A percentile compares a stretch with the other conserved stretches of the same genome.
These are phyloP conservation scores for Tolypocladium inflatum DNA, from an alignment of 2,329 filamentous ascomycete genomes.

Conservation along the genomic window DNA sequence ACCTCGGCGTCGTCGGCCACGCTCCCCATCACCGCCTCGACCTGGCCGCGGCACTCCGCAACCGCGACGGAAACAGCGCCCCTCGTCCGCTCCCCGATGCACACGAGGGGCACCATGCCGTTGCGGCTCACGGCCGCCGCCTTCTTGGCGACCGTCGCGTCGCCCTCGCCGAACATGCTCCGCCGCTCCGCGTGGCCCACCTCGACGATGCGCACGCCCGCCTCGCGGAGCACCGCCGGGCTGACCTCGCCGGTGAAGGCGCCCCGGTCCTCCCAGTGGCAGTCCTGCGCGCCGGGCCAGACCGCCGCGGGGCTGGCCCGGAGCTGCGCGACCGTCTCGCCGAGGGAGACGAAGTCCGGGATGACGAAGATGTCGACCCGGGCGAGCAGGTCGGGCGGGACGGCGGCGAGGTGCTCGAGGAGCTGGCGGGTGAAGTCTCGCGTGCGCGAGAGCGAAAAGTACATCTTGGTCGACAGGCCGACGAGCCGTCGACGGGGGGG, in stretches of 20 bases:
- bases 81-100: conserved; percentile 61
- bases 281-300: conserved; percentile 68
- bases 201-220: conserved; percentile 65
- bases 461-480: conserved; percentile 71
- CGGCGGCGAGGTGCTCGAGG: conserved; percentile 32
- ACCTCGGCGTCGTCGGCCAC: conserved; percentile 57
- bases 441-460: conserved; percentile 61
- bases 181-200: conserved; percentile 75
- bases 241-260: conserved; percentile 74
- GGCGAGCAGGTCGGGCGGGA: conserved; percentile 29
- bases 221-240: conserved; percentile 53
- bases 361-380: conserved; percentile 66
- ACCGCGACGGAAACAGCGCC: conserved; percentile 48
- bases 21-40: conserved; percentile 51
- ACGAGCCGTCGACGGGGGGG: conserved; percentile 47
- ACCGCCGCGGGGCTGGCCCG: conserved; percentile 23
- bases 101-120: conserved; percentile 68
- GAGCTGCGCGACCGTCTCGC: conserved; percentile 39
- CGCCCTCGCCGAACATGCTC: conserved; percentile 64
- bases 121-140: conserved; percentile 58
- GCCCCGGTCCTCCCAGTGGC: conserved; percentile 58
- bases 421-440: conserved; percentile 43
- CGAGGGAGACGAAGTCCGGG: conserved; percentile 64
- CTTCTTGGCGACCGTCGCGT: conserved; percentile 57
- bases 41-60: conserved; percentile 55